Percentiles rank a stretch among this genome's conserved stretches.
These are phyloP conservation scores for Candida dajiaensis DNA, from an alignment of 805 yeast species.

Conservation along the genomic window DNA sequence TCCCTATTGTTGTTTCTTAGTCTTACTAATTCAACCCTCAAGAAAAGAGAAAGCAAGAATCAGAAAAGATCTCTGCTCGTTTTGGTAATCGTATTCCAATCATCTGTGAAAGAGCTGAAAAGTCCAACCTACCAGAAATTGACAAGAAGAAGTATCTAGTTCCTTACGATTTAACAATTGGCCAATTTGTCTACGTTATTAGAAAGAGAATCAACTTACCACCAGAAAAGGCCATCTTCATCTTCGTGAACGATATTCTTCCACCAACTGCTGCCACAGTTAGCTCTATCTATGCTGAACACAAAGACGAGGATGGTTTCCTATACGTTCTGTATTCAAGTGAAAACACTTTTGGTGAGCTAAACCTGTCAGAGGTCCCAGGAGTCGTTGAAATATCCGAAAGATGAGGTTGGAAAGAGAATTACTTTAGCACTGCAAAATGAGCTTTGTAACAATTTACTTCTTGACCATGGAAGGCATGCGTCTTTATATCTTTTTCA, in stretches of 20 bases:
- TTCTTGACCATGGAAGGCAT: neutral
- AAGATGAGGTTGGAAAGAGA: neutral
- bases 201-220: constrained; percentile 94
- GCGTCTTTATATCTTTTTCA: neutral
- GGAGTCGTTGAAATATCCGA: constrained; percentile 30
- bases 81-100: constrained; percentile 92
- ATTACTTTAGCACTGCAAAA: neutral
- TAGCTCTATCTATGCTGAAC: constrained; percentile 93
- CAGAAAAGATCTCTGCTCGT: constrained; percentile 82
- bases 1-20: constrained; percentile 1
- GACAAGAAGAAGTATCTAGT: constrained; percentile 97
- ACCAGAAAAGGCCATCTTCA: constrained; percentile 95
- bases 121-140: constrained; percentile 91
- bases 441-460: neutral
- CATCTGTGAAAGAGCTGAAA: constrained; percentile 95
- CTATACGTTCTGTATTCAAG: constrained; percentile 94
- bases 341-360: constrained; percentile 90
- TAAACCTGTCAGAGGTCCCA: constrained; percentile 1
- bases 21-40: constrained; percentile 1
- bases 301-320: constrained; percentile 97
- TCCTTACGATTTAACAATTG: constrained; percentile 93
- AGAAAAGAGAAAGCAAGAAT: constrained; percentile 93
- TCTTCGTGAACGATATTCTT: constrained; percentile 91
- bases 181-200: constrained; percentile 96
- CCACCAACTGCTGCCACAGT: constrained; percentile 98